Evolutionary conservation across 2,329 filamentous ascomycete genomes (phyloP).

Genomic region (Diaporthe aspalathi): DNA sequence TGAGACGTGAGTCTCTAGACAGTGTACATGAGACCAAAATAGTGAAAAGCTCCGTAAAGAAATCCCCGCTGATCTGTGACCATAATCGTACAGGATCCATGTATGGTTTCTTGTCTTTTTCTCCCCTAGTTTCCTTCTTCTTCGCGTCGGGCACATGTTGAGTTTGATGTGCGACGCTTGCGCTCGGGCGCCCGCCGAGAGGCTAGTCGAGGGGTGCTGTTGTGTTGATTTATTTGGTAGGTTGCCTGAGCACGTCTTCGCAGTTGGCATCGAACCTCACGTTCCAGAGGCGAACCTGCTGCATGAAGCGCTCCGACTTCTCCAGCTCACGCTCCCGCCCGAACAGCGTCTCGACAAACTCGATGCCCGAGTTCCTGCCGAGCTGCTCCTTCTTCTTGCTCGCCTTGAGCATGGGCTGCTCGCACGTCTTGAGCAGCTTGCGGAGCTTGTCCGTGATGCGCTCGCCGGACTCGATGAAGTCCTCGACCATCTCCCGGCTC

Average conservation of each 20-base stretch:
- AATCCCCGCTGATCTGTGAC: slow-evolving; percentile 30
- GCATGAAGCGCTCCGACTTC: slow-evolving; percentile 93
- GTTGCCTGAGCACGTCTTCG: slow-evolving; percentile 81
- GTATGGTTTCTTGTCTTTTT: slow-evolving; percentile 29
- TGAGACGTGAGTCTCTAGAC: slow-evolving; percentile 38
- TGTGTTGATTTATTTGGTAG: slow-evolving; percentile 59
- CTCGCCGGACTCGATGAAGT: slow-evolving; percentile 91
- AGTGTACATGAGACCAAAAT: slow-evolving; percentile 36
- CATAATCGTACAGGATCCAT: slow-evolving; percentile 37
- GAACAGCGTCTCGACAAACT: slow-evolving; percentile 97
- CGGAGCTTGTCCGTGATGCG: slow-evolving; percentile 87
- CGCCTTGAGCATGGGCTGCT: slow-evolving; percentile 93
- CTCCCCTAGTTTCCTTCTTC: not conserved
- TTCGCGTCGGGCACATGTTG: not conserved
- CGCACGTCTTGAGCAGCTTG: slow-evolving; percentile 88
- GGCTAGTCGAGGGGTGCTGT: not conserved
- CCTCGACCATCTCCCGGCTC: slow-evolving; percentile 83
- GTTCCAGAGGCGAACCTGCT: slow-evolving; percentile 86
- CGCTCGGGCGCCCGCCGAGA: not conserved
- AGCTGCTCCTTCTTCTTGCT: slow-evolving; percentile 84
- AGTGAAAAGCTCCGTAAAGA: slow-evolving; percentile 32
- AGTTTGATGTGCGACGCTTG: not conserved
- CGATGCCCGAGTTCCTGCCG: slow-evolving; percentile 90
- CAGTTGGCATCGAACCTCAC: slow-evolving; percentile 97
- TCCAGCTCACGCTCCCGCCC: slow-evolving; percentile 90